These are phyloP conservation scores for Gossypium armourianum DNA, from an alignment of 441 rosid genomes.

Conservation along the genomic window DNA sequence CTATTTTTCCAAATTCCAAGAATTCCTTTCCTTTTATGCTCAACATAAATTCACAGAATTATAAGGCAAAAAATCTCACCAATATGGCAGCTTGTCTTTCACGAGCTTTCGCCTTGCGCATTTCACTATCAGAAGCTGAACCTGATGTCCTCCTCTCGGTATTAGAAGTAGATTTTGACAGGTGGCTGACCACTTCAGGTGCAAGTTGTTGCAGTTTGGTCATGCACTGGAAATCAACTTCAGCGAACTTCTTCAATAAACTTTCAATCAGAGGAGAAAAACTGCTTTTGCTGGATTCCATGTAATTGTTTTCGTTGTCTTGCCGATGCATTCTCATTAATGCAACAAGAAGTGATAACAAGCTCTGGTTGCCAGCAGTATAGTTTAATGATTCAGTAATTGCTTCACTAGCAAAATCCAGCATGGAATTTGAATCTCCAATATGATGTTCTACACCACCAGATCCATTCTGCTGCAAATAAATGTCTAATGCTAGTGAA, in stretches of 20 bases:
- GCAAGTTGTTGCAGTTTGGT: slow-evolving; percentile 59
- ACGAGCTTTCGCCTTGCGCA: slow-evolving; percentile 80
- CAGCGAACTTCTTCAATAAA: slow-evolving; percentile 69
- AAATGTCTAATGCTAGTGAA: slow-evolving; percentile 63
- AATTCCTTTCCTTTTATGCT: neutral
- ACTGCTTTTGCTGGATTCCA: slow-evolving; percentile 54
- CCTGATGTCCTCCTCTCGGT: slow-evolving; percentile 25
- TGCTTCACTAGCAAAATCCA: slow-evolving; percentile 59
- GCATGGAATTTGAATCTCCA: slow-evolving; percentile 39
- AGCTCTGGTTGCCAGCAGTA: slow-evolving; percentile 49
- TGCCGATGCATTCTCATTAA: slow-evolving; percentile 58
- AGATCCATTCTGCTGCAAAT: slow-evolving; percentile 45
- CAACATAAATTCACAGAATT: neutral
- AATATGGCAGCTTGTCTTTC: slow-evolving; percentile 86
- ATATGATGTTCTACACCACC: slow-evolving; percentile 21
- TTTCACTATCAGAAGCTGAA: slow-evolving; percentile 53
- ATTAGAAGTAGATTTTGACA: slow-evolving; percentile 23
- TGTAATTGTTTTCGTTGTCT: slow-evolving; percentile 34
- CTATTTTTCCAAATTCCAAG: neutral
- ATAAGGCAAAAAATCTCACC: slow-evolving; percentile 39
- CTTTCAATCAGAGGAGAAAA: slow-evolving; percentile 64
- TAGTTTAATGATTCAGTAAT: slow-evolving; percentile 37
- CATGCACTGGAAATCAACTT: slow-evolving; percentile 57
- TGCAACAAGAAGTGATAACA: slow-evolving; percentile 80
- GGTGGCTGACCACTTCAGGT: slow-evolving; percentile 58